Evolutionary conservation across 2,329 filamentous ascomycete species (phyloP), one percentile per base, ranked within the genome.

Genomic region (Epicoccum nigrum): DNA sequence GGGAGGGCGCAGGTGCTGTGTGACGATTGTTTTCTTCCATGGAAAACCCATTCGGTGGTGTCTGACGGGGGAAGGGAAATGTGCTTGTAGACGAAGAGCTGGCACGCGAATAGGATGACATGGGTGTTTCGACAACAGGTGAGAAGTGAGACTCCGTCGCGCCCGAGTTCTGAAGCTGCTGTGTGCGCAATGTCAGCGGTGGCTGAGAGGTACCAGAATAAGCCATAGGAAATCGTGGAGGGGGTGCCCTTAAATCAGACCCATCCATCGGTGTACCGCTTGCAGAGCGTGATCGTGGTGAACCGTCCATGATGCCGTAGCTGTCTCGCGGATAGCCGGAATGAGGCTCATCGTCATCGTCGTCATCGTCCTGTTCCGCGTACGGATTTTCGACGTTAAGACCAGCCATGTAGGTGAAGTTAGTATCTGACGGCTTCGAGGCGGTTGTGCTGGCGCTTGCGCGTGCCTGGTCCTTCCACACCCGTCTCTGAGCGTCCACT

Each of bases 131-230:
- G 27, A 82, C 83, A 2, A 87, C 83, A 0, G 94, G 94, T 0
- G 93, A 97, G 74, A 99, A 99, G 75, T 97, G 97, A 3, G 92
- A 97, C 51, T 92, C 90, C 49, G 91, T 96, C 51, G 89, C 89
- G 44, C 58, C 64, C 8, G 80, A 83, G 28, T 78, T 79, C 1
- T 90, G 88, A 12, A 81, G 68, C 60, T 83, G 78, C 63, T 84
- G 81, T 15, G 80, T 82, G 64, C 93, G 89, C 20, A 97, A 75
- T 55, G 85, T 91, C 35, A 96, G 81, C 32, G 83, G 72, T 19
- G 81, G 75, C 58, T 76, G 74, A 28, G 63, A 64, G 21, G 50
- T 23, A 42, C 48, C 48, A 54, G 52, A 81, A 79, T 23, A 65
- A 51, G 83, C 83, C 52, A 89, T 75, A 8, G 89, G 88, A 71